A percentile compares a stretch with the other conserved stretches of the same genome.
These are phyloP conservation scores for Debaryomyces subglobosus DNA, from an alignment of 1,139 yeast genomes.

Conservation along the genomic window DNA sequence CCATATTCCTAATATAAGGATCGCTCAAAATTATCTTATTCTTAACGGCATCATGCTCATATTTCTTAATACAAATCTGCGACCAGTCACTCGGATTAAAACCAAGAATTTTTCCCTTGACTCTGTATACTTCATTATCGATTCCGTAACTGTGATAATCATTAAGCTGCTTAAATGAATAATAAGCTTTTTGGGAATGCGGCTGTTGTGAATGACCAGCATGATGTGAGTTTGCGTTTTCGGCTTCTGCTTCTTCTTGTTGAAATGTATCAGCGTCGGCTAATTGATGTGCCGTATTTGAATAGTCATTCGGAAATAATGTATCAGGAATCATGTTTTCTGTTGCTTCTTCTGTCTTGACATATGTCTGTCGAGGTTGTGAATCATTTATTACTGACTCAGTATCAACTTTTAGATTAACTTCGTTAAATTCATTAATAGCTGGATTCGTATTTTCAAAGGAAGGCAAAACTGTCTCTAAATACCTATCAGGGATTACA, in stretches of 20 bases:
- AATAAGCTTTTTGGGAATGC: not conserved
- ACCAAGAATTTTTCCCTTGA: conserved; percentile 23
- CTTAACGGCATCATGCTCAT: conserved; percentile 12
- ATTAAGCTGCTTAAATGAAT: conserved; percentile 9
- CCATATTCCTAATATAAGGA: conserved; percentile 27
- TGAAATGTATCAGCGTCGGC: not conserved
- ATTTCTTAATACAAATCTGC: conserved; percentile 30
- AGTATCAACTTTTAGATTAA: not conserved
- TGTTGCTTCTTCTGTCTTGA: conserved; percentile 7
- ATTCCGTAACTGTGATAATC: not conserved
- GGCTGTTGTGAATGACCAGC: not conserved
- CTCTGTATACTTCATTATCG: conserved; percentile 21
- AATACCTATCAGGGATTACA: not conserved
- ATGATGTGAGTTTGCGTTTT: not conserved
- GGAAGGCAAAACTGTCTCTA: not conserved
- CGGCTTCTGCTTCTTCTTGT: not conserved
- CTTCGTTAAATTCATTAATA: not conserved
- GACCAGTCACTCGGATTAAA: conserved; percentile 27
- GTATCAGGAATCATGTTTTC: conserved; percentile 21
- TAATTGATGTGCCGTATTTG: conserved; percentile 6
- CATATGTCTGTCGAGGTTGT: conserved; percentile 1
- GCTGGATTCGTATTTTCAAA: not conserved
- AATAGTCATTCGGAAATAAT: conserved; percentile 17
- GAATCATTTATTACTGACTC: conserved; percentile 1
- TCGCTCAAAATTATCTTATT: conserved; percentile 20